Percentiles rank a stretch among this genome's conserved stretches.
Conservation (phyloP, 306 rosid genomes). For the Quillaja saponaria region DNA sequence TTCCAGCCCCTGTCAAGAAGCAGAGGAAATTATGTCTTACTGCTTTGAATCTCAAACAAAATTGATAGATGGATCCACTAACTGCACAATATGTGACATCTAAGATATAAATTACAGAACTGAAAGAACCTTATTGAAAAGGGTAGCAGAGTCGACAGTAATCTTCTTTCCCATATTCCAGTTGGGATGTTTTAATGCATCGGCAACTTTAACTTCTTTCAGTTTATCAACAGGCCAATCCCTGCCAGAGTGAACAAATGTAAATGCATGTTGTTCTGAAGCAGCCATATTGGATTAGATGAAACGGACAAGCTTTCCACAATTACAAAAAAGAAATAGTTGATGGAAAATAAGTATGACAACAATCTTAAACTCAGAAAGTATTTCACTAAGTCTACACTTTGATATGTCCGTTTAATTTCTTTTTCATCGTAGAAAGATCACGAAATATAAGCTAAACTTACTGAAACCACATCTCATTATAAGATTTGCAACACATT, state of each 20-base stretch:
- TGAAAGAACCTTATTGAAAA: constrained; percentile 82
- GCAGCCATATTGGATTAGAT: not conserved
- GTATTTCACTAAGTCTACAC: no score
- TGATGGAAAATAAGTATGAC: not conserved
- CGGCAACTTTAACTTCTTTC: constrained; percentile 95
- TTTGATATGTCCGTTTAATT: constrained; percentile 17
- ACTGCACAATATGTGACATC: not conserved
- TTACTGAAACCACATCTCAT: constrained; percentile 1
- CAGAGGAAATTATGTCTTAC: constrained; percentile 20
- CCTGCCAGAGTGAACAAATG: constrained; percentile 41
- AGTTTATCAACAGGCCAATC: constrained; percentile 95
- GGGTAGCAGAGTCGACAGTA: constrained; percentile 99
- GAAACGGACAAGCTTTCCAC: constrained; percentile 6
- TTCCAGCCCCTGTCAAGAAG: constrained; percentile 76
- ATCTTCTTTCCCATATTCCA: constrained; percentile 99
- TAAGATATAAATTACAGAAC: constrained; percentile 8
- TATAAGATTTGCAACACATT: constrained; percentile 6
- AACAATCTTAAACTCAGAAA: constrained; percentile 22
- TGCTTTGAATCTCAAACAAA: constrained; percentile 18
- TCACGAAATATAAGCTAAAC: not conserved
- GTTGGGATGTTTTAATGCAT: constrained; percentile 97
- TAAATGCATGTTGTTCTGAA: constrained; percentile 5
- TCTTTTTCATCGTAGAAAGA: constrained; percentile 11
- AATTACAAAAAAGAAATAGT: not conserved
- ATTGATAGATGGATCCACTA: constrained; percentile 20